phyloP scores from a whole-genome alignment of 768 basidiomycete species.

The Termitomyces heimii region DNA sequence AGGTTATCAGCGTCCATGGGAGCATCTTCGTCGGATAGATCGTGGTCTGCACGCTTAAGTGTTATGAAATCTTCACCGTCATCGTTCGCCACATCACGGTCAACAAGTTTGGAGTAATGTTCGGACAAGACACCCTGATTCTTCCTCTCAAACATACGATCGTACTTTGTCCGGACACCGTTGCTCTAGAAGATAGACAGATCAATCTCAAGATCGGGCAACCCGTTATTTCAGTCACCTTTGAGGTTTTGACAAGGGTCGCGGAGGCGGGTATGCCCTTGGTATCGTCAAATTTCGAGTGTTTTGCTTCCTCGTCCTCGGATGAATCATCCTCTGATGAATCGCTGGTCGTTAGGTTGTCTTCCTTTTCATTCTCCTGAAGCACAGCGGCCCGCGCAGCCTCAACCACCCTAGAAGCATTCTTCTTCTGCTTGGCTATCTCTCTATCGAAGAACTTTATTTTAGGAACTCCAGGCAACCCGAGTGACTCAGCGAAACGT shows the following conservation, averaged over 20 bases:
- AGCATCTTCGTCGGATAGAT: conserved; percentile 35
- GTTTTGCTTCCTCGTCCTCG: conserved; percentile 18
- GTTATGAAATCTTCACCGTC: conserved; percentile 86
- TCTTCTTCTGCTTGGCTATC: conserved; percentile 71
- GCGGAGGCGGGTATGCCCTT: conserved; percentile 10
- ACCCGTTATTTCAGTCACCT: conserved; percentile 28
- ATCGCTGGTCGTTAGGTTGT: conserved; percentile 4
- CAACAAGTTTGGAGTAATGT: conserved; percentile 86
- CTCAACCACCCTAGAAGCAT: conserved; percentile 45
- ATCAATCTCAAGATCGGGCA: background rate
- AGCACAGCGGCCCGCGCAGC: conserved; percentile 22
- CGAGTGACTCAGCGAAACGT: conserved; percentile 82
- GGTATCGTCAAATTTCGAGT: conserved; percentile 16
- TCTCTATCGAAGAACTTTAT: conserved; percentile 80
- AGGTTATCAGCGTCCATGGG: conserved; percentile 35
- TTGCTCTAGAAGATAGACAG: conserved; percentile 16
- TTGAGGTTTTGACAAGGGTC: conserved; percentile 22
- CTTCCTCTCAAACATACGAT: conserved; percentile 95
- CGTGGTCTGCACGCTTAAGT: conserved; percentile 88
- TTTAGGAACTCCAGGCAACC: conserved; percentile 91
- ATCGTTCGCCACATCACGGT: conserved; percentile 43
- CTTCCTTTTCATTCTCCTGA: conserved; percentile 13
- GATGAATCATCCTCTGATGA: background rate
- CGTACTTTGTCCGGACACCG: conserved; percentile 85
- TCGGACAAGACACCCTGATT: conserved; percentile 90